Evolutionary conservation across 306 rosid species (phyloP).

Genomic region (Citrullus amarus): DNA sequence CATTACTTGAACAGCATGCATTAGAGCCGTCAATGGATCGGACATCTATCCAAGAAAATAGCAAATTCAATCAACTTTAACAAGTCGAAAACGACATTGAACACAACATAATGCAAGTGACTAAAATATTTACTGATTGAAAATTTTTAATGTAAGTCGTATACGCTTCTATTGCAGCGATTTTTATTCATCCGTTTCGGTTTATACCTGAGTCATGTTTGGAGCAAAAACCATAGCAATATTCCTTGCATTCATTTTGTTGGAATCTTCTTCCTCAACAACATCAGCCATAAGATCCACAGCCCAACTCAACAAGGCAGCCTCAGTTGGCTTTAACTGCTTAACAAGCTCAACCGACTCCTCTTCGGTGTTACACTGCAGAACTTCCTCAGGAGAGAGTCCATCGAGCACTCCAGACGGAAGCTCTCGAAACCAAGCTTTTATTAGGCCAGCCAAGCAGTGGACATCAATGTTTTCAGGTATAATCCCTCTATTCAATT

Average conservation of each 20-base stretch:
- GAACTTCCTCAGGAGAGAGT: constrained; percentile 90
- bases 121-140: neutral
- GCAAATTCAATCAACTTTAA: neutral
- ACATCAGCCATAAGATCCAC: constrained; percentile 92
- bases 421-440: constrained; percentile 98
- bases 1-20: constrained; percentile 99
- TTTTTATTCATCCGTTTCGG: neutral
- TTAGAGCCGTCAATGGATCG: constrained; percentile 92
- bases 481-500: constrained; percentile 71
- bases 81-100: neutral
- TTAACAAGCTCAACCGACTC: constrained; percentile 69
- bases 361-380: constrained; percentile 79
- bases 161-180: neutral
- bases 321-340: constrained; percentile 67
- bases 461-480: constrained; percentile 85
- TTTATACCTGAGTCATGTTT: constrained; percentile 85
- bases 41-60: constrained; percentile 63
- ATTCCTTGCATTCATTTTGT: constrained; percentile 93
- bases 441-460: constrained; percentile 79
- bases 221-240: constrained; percentile 98
- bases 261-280: constrained; percentile 76
- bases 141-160: neutral
- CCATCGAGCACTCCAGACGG: constrained; percentile 92
- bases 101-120: neutral
- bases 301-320: constrained; percentile 76